A percentile compares a stretch with the other conserved stretches of the same genome.
Conservation (phyloP, 208 protist genomes). For the Wallacemonas rigidus region DNA sequence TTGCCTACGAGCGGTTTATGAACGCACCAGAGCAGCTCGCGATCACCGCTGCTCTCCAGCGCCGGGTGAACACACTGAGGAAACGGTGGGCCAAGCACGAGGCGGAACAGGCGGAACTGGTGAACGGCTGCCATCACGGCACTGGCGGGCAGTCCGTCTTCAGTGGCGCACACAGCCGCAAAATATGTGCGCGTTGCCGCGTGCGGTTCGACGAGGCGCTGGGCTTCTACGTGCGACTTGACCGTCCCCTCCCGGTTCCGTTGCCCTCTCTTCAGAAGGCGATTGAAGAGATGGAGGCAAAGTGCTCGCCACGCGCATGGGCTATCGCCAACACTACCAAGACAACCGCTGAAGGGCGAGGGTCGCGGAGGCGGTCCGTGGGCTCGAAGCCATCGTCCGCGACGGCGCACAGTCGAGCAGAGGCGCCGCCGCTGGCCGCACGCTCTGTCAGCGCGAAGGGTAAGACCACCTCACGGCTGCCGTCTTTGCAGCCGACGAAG, state of each 20-base stretch:
- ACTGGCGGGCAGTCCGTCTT: conserved; percentile 58
- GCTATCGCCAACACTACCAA: neutral
- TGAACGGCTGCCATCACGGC: conserved; percentile 70
- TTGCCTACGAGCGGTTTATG: conserved; percentile 64
- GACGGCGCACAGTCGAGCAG: neutral
- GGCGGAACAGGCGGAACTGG: conserved; percentile 52
- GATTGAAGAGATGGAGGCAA: conserved; percentile 5
- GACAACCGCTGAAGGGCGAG: no score
- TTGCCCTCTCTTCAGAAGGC: conserved; percentile 9
- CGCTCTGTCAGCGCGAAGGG: no score
- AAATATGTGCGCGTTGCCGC: conserved; percentile 61
- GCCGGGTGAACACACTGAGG: conserved; percentile 28
- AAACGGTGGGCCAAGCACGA: conserved; percentile 37
- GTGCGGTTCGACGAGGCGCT: conserved; percentile 68
- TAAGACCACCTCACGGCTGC: neutral
- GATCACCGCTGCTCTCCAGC: conserved; percentile 50
- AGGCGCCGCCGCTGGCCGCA: no score
- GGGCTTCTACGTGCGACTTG: conserved; percentile 69
- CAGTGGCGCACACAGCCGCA: conserved; percentile 37
- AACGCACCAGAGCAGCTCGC: conserved; percentile 82
- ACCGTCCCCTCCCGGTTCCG: conserved; percentile 16
- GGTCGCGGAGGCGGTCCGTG: conserved; percentile 1
- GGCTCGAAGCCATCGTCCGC: conserved; percentile 21
- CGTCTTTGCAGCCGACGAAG: neutral
- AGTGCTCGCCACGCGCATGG: neutral